phyloP scores from a whole-genome alignment of 2,329 filamentous ascomycete species.

The Grosmannia huntii region DNA sequence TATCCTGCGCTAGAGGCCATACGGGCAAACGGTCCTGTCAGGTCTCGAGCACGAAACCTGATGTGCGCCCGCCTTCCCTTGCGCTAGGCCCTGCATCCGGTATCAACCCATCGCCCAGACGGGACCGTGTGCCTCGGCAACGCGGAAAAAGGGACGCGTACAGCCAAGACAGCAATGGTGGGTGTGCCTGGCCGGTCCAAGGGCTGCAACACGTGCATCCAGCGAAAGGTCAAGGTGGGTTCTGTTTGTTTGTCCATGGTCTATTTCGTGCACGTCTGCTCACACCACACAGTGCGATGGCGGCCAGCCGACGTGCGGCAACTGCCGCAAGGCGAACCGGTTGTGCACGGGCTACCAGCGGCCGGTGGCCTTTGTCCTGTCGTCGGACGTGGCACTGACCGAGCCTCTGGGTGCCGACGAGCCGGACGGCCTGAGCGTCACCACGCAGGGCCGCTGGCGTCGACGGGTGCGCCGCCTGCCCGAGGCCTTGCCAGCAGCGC shows the following conservation, averaged over 20 bases:
- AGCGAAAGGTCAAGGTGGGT: conserved; percentile 12
- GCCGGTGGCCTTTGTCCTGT: conserved; percentile 11
- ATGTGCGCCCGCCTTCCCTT: no score
- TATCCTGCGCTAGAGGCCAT: no score
- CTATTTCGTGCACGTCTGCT: no score
- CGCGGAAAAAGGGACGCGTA: neutral
- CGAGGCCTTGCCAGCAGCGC: neutral
- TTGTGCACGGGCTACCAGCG: conserved; percentile 15
- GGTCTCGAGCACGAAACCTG: no score
- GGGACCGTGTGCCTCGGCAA: no score
- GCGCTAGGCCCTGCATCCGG: no score
- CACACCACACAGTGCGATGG: conserved; percentile 11
- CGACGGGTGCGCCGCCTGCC: conserved; percentile 1
- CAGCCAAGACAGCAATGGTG: conserved; percentile 8
- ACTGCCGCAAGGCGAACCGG: conserved; percentile 16
- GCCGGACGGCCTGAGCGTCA: neutral
- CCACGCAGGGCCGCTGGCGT: conserved; percentile 10
- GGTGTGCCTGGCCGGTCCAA: conserved; percentile 14
- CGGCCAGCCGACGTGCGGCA: conserved; percentile 11
- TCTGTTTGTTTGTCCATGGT: no score
- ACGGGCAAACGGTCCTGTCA: no score
- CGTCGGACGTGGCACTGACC: conserved; percentile 4
- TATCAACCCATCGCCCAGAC: no score
- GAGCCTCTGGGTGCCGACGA: neutral
- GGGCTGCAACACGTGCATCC: conserved; percentile 13